Conservation (phyloP, 2,329 filamentous ascomycete species). For the Teratosphaeria gauchensis region DNA sequence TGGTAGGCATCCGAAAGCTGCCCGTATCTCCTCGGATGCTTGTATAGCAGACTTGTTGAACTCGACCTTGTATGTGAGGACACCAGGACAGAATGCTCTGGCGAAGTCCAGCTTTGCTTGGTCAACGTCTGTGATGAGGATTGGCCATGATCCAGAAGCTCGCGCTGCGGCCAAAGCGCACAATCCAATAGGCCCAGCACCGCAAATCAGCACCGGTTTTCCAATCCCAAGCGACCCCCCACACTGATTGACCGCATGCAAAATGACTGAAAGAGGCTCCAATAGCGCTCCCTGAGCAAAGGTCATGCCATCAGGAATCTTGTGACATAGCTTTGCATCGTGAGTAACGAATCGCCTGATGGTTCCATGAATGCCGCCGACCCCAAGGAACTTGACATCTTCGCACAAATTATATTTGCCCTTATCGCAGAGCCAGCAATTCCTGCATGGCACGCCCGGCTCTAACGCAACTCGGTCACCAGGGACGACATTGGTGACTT, state of each 20-base stretch:
- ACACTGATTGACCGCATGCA: constrained; percentile 30
- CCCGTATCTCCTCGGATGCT: constrained; percentile 15
- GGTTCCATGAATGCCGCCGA: constrained; percentile 79
- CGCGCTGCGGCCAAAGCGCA: constrained; percentile 47
- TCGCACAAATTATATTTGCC: constrained; percentile 86
- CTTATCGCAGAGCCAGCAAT: constrained; percentile 55
- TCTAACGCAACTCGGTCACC: constrained; percentile 73
- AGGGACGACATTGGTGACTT: constrained; percentile 47
- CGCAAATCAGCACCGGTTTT: constrained; percentile 43
- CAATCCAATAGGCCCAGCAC: constrained; percentile 56
- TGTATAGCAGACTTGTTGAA: constrained; percentile 13
- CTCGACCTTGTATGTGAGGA: constrained; percentile 18
- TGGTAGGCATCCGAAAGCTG: constrained; percentile 5
- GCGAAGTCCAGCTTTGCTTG: constrained; percentile 71
- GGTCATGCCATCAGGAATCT: constrained; percentile 64
- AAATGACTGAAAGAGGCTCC: constrained; percentile 48
- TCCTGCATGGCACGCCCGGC: constrained; percentile 60
- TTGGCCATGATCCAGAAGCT: constrained; percentile 59
- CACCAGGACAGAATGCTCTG: constrained; percentile 45
- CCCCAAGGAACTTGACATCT: constrained; percentile 80
- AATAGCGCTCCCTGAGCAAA: constrained; percentile 81
- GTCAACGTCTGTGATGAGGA: constrained; percentile 81
- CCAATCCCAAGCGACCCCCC: constrained; percentile 14
- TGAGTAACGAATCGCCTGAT: constrained; percentile 75
- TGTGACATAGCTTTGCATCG: constrained; percentile 82